Percentiles rank a stretch among this genome's conserved stretches.
phyloP scores from a whole-genome alignment of 768 basidiomycete genomes.

The Suillus occidentalis region DNA sequence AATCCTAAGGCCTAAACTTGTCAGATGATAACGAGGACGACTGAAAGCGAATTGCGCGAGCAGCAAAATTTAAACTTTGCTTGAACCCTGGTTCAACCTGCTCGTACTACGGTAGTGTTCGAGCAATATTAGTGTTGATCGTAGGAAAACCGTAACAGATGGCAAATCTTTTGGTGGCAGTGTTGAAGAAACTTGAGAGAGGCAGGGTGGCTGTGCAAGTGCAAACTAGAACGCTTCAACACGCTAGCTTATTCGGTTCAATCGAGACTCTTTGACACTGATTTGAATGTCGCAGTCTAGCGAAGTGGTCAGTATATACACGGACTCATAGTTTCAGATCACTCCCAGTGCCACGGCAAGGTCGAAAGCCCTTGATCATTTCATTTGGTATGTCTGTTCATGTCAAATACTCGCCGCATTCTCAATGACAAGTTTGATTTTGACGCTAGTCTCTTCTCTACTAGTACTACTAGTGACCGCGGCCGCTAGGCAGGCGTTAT shows the following conservation, averaged over 20 bases:
- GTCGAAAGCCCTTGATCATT: neutral
- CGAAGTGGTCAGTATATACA: neutral
- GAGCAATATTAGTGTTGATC: neutral
- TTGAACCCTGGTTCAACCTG: neutral
- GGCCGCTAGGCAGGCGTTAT: neutral
- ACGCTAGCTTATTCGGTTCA: neutral
- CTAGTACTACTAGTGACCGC: neutral
- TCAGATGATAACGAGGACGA: neutral
- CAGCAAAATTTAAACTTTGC: neutral
- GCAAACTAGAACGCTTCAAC: neutral
- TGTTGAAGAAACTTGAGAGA: neutral
- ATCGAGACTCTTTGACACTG: neutral
- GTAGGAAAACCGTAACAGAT: neutral
- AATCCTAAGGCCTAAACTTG: neutral
- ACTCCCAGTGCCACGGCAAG: neutral
- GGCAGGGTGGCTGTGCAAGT: neutral
- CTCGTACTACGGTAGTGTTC: neutral
- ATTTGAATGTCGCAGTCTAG: neutral
- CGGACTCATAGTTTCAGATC: neutral
- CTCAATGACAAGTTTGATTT: neutral
- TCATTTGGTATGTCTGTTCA: neutral
- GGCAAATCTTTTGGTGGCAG: neutral
- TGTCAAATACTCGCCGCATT: neutral
- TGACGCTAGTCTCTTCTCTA: neutral
- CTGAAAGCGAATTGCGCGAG: neutral